Evolutionary conservation across 176 grass and related monocot genomes (phyloP), one percentile per base, ranked within the genome.

Genomic region (Dendrocalamus sinicus): DNA sequence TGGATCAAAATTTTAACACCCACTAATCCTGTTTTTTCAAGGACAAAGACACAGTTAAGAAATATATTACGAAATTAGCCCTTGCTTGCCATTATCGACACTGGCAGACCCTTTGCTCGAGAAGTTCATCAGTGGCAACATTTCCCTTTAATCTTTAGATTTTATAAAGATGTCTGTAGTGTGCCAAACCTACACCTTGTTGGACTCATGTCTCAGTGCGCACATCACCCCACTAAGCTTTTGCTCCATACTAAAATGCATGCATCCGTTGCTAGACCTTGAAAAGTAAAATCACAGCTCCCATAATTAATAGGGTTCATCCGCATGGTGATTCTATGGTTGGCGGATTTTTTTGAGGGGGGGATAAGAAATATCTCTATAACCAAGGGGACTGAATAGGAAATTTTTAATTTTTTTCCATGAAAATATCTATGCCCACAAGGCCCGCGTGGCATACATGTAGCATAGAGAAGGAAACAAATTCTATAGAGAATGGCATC

Each of bases 81-180:
- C 60, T 20, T 84, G 81, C 75, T 84, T 23, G 75, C 85, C 85
- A 84, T 43, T 84, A 78, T n/a, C 75, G 39, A 0, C 7, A 67
- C 51, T 9, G 24, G 80, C 43, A 84, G 89, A 75, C 80, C 75
- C 69, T 80, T 48, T 23, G 85, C 53, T 82, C 70, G 63, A 89
- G 51, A 77, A 23, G 9, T 20, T 58, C 73, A 60, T 76, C 61
- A 41, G 52, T 63, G 45, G 71, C 76, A 43, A 15, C 22, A 11
- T 35, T 23, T n/a, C 23, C 40, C 39, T 68, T 41, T 23, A 26
- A 54, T 35, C 46, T 51, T 69, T 60, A 14, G 28, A 54, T 80
- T 64, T 24, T 83, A 52, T 44, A 82, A 66, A 74, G 68, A 54
- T 35, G 32, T 6, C 35, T 46, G 28, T 43, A 75, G 26, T 52